These are phyloP conservation scores for Lactarius sanguifluus DNA, from an alignment of 768 basidiomycete genomes.

Conservation along the genomic window DNA sequence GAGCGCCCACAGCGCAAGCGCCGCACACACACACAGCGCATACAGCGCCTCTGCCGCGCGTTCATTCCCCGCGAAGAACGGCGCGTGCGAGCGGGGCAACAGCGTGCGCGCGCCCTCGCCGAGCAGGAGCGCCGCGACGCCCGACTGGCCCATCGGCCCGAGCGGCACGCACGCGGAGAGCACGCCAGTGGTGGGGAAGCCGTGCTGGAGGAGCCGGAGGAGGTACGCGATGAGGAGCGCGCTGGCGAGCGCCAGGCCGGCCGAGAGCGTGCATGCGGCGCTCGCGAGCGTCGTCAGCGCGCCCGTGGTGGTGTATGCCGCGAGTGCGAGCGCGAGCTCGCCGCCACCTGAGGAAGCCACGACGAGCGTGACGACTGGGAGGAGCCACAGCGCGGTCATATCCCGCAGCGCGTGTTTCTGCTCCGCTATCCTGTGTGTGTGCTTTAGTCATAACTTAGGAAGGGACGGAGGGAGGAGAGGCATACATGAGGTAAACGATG, in stretches of 20 bases:
- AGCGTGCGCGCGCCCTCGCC: slow-evolving; percentile 47
- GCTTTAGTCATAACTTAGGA: too few relatives aligned
- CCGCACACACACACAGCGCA: slow-evolving; percentile 45
- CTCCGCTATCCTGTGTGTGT: not conserved
- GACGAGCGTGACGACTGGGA: slow-evolving; percentile 72
- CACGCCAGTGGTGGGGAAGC: slow-evolving; percentile 48
- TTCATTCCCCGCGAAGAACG: slow-evolving; percentile 37
- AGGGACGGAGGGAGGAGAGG: not conserved
- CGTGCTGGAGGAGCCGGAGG: slow-evolving; percentile 55
- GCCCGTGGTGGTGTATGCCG: slow-evolving; percentile 36
- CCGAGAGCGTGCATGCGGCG: slow-evolving; percentile 54
- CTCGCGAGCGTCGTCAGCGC: slow-evolving; percentile 57
- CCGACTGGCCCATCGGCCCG: slow-evolving; percentile 71
- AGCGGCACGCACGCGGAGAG: slow-evolving; percentile 70
- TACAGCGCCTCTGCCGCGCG: slow-evolving; percentile 42
- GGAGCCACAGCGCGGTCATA: slow-evolving; percentile 68
- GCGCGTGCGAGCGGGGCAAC: slow-evolving; percentile 37
- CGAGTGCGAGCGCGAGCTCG: slow-evolving; percentile 51
- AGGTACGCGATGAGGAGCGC: slow-evolving; percentile 70
- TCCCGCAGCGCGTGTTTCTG: slow-evolving; percentile 56
- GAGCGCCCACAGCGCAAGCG: slow-evolving; percentile 60
- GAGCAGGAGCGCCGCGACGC: slow-evolving; percentile 55
- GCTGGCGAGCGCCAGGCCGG: slow-evolving; percentile 58
- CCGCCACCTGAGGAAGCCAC: slow-evolving; percentile 71
- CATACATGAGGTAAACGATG: slow-evolving; percentile 63